A percentile compares a stretch with the other conserved stretches of the same genome.
Conservation (phyloP, 352 stramenopile genomes). For the Phytophthora multivora region DNA sequence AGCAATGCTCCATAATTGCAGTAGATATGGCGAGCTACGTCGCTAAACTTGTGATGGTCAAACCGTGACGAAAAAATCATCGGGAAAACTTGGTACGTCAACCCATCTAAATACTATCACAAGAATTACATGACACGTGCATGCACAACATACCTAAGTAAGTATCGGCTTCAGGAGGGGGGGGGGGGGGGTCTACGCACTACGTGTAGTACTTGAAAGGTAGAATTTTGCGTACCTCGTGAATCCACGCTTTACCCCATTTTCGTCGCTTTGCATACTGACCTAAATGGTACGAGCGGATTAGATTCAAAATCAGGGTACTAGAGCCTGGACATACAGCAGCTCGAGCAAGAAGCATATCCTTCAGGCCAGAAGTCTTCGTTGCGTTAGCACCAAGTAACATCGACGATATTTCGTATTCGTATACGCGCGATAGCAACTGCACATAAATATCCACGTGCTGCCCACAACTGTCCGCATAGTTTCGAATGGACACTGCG, state of each 20-base stretch:
- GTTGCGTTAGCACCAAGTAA: slow-evolving; percentile 54
- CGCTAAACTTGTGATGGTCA: slow-evolving; percentile 53
- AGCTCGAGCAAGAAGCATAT: slow-evolving; percentile 60
- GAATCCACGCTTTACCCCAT: slow-evolving; percentile 55
- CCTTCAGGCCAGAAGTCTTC: slow-evolving; percentile 49
- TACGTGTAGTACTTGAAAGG: neutral
- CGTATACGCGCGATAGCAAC: slow-evolving; percentile 47
- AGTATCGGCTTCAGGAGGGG: neutral
- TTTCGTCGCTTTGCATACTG: slow-evolving; percentile 45
- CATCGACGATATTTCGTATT: slow-evolving; percentile 52
- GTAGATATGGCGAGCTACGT: slow-evolving; percentile 62
- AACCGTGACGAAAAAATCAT: slow-evolving; percentile 68
- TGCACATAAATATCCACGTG: slow-evolving; percentile 65
- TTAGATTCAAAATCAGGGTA: slow-evolving; percentile 70
- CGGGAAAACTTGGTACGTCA: slow-evolving; percentile 70
- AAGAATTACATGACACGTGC: neutral
- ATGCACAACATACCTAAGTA: too few relatives aligned
- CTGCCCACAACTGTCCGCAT: slow-evolving; percentile 50
- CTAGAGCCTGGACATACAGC: slow-evolving; percentile 61
- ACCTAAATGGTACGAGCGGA: slow-evolving; percentile 49
- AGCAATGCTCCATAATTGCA: slow-evolving; percentile 55
- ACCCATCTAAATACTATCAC: slow-evolving; percentile 66
- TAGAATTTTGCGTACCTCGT: slow-evolving; percentile 45
- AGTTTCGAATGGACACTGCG: slow-evolving; percentile 63
- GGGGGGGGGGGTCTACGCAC: too few relatives aligned